Base-by-base conservation (phyloP, 176 grass and related monocot genomes). In the Carex pumila region DNA sequence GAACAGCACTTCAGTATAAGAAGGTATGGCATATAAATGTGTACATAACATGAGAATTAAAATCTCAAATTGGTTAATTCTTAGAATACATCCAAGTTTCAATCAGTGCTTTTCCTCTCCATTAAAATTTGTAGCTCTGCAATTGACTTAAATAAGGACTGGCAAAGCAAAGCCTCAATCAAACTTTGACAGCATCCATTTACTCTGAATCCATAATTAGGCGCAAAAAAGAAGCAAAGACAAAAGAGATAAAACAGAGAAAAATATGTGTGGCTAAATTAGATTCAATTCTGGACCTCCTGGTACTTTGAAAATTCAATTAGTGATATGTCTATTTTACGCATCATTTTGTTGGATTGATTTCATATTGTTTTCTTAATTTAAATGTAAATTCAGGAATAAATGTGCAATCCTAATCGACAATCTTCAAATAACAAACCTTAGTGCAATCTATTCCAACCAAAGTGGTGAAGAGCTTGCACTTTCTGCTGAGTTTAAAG, bases 401-500 rank as follows among this genome's bases (percentile, higher is more conserved):
- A 56, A 80, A 7, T 89, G 88, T 52, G 90, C 93, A 0, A 57
- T 84, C 1, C 32, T 91, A 67, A 86, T 82, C n/a, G 90, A 95
- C 21, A 86, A 91, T 84, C 87, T 95, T 31, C 80, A 86, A 12
- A 82, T 91, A 59, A 34, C 81, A 36, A 89, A 95, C 22, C 6
- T 86, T 50, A 87, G 68, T 55, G 63, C 73, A 9, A 91, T 95
- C 81, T 71, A 25, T 25, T 25, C 25, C 32, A 74, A 57, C 37
- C 57, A 84, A 52, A 92, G 88, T 29, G 90, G 93, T 0, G 89
- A 95, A 61, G 19, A 13, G 0, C 21, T 79, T 47, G 89, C 57
- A 7, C 19, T 95, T 61, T 3, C 57, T 9, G 83, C 91, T 22
- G 93, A 95, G 93, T 92, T 92, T 81, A 92, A 95, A 81, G 5